Percentiles rank a stretch among this genome's conserved stretches.
phyloP scores from a whole-genome alignment of 2,329 filamentous ascomycete species.

The Pseudogymnoascus verrucosus region DNA sequence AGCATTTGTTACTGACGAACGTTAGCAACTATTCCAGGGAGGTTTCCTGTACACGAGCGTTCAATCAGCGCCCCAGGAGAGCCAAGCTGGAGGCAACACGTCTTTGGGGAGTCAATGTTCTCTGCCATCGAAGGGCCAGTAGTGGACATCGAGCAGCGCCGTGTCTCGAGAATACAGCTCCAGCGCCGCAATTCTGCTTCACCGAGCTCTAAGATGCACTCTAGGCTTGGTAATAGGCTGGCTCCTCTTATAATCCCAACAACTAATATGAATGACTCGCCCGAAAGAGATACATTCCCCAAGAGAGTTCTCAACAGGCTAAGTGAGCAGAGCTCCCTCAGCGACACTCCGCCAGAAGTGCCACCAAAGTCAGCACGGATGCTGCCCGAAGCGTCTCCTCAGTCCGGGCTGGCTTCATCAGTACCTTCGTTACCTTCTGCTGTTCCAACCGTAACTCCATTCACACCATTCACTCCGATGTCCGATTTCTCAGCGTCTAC shows the following conservation, averaged over 20 bases:
- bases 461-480: conserved; percentile 34
- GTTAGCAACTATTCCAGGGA: conserved; percentile 58
- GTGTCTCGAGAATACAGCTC: conserved; percentile 1
- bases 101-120: conserved; percentile 30
- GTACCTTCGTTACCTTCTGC: conserved; percentile 1
- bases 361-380: conserved; percentile 33
- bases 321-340: conserved; percentile 20
- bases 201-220: conserved; percentile 13
- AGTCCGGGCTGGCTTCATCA: conserved; percentile 25
- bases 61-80: conserved; percentile 53
- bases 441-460: conserved; percentile 26
- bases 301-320: conserved; percentile 12
- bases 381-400: conserved; percentile 38
- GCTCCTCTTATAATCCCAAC: conserved; percentile 52
- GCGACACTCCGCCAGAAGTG: conserved; percentile 33
- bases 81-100: conserved; percentile 39
- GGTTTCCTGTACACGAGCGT: conserved; percentile 55
- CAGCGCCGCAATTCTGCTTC: conserved; percentile 10
- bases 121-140: conserved; percentile 26
- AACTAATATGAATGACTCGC: conserved; percentile 11
- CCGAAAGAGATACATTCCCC: conserved; percentile 12
- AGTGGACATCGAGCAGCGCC: conserved; percentile 19
- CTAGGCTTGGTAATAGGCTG: conserved; percentile 36
- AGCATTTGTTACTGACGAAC: conserved; percentile 13
- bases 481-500: conserved; percentile 22